Evolutionary conservation across 2,329 filamentous ascomycete species (phyloP).

Genomic region (Arachnopeziza araneosa): DNA sequence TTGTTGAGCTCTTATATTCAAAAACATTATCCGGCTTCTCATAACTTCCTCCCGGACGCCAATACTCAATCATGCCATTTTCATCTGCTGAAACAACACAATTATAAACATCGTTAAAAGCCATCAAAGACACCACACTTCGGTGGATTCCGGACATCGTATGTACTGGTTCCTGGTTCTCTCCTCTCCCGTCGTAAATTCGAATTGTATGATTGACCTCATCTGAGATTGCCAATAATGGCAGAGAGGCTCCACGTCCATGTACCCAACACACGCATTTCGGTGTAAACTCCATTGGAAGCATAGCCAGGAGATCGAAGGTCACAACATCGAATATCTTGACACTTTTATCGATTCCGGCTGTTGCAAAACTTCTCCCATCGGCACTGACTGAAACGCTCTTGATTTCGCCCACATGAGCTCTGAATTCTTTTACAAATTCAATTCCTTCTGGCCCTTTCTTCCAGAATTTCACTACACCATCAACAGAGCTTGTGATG

Average conservation of each 20-base stretch:
- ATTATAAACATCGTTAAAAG: slow-evolving; percentile 82
- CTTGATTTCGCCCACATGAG: slow-evolving; percentile 79
- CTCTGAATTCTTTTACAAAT: slow-evolving; percentile 96
- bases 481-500: slow-evolving; percentile 88
- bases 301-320: slow-evolving; percentile 79
- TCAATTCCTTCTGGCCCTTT: slow-evolving; percentile 86
- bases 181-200: slow-evolving; percentile 86
- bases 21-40: slow-evolving; percentile 93
- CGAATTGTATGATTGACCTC: slow-evolving; percentile 66
- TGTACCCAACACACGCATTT: slow-evolving; percentile 90
- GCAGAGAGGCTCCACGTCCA: slow-evolving; percentile 77
- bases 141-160: slow-evolving; percentile 76
- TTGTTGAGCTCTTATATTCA: slow-evolving; percentile 87
- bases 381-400: slow-evolving; percentile 83
- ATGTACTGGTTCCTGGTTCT: slow-evolving; percentile 70
- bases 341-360: slow-evolving; percentile 70
- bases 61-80: slow-evolving; percentile 94
- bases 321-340: slow-evolving; percentile 81
- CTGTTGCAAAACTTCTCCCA: slow-evolving; percentile 88
- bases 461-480: slow-evolving; percentile 99
- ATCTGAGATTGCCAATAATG: slow-evolving; percentile 78
- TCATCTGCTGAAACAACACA: slow-evolving; percentile 89
- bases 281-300: slow-evolving; percentile 70
- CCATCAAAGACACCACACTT: slow-evolving; percentile 74
- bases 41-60: slow-evolving; percentile 73